phyloP scores from a whole-genome alignment of 2,329 filamentous ascomycete species.

The Cordyceps cateniannulata region DNA sequence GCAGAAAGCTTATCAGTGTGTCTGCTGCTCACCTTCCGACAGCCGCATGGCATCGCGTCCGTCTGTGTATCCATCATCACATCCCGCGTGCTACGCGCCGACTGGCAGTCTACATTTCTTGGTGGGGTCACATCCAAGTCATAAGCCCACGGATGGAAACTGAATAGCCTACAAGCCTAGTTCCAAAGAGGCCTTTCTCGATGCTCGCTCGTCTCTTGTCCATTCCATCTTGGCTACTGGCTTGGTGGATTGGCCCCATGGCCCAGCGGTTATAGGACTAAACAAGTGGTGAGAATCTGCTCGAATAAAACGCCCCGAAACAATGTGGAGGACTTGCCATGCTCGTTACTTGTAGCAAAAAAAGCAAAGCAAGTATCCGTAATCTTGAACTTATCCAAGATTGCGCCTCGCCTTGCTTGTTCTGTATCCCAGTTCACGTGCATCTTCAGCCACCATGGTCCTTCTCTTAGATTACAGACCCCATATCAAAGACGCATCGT shows the following conservation, averaged over 20 bases:
- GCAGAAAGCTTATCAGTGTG: not conserved
- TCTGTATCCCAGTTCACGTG: not conserved
- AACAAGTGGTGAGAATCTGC: not conserved
- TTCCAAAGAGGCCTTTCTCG: not conserved
- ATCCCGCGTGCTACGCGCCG: constrained; percentile 2
- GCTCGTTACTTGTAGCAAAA: not conserved
- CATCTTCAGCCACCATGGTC: not conserved
- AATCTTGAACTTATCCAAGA: not conserved
- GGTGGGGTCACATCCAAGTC: not conserved
- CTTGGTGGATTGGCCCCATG: not conserved
- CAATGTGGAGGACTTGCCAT: not conserved
- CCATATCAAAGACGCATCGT: not conserved
- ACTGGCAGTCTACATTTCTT: not conserved
- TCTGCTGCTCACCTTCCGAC: constrained; percentile 1
- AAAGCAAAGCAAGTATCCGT: not conserved
- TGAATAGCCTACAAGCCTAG: not conserved
- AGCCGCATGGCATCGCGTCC: not conserved
- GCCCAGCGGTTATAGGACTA: not conserved
- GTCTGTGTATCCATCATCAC: not conserved
- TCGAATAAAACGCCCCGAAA: not conserved
- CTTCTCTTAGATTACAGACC: not conserved
- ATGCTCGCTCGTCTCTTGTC: not conserved
- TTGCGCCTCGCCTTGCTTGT: not conserved
- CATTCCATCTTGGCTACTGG: not conserved
- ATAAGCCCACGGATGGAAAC: not conserved